Base-by-base conservation (phyloP, 1,284 basidiomycete species). In the Cerioporus squamosus region DNA sequence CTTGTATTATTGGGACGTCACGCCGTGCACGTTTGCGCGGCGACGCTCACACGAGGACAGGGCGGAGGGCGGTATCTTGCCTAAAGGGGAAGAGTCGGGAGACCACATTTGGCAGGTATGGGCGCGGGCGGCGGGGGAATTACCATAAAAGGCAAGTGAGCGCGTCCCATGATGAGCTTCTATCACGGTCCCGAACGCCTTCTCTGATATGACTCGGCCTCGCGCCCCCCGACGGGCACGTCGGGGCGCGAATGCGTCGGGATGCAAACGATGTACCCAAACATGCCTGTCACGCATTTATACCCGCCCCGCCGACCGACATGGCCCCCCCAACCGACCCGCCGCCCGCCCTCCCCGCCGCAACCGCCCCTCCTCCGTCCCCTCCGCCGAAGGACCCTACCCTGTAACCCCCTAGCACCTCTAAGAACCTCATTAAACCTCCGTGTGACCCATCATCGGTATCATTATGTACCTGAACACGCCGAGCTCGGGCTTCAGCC, bases 171-270 rank as follows among this genome's bases (percentile, higher is more conserved):
- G 33, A 36, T 10, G 33, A 10, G 51, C 59, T 61, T 57, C 55
- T 46, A 61, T 61, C 62, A 59, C 57, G 62, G 59, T 18, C 26
- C 59, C 56, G 59, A 49, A 31, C 33, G n/a, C 4, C 38, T 42
- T 39, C 48, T 29, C 39, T 48, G 53, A 40, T 46, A 57, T 64
- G 63, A 61, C 63, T 64, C 63, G 60, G 60, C 60, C 18, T 47
- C 58, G 58, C 60, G 63, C 50, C 63, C 9, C 60, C 63, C 59
- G 62, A 57, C 63, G 53, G 46, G 56, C 39, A 48, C 59, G 57
- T 46, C 44, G 29, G 45, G 50, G 55, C 58, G 49, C 23, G 47
- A 36, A 51, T 36, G 36, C 45, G 62, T 44, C 40, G 57, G 62
- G 59, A 50, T 44, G 51, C 57, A 58, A 58, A 58, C 51, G 54